A percentile compares a stretch with the other conserved stretches of the same genome.
phyloP scores from a whole-genome alignment of 768 basidiomycete species.

The Phanerochaete sordida region DNA sequence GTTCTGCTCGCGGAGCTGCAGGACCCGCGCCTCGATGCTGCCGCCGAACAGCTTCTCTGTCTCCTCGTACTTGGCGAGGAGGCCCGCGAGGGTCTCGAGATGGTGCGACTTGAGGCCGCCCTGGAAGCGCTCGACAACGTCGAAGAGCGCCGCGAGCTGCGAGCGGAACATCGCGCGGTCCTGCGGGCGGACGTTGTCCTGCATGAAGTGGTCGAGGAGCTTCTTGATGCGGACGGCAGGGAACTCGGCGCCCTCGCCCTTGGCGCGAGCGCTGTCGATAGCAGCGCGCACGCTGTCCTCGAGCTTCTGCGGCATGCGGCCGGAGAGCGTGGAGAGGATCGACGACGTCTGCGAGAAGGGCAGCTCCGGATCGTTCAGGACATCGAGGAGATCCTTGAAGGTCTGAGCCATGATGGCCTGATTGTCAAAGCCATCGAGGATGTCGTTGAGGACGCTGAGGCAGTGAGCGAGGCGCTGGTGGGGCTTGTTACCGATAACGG shows the following conservation, averaged over 20 bases:
- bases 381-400: conserved; percentile 80
- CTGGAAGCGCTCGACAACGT: conserved; percentile 75
- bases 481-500: conserved; percentile 83
- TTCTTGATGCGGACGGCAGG: conserved; percentile 86
- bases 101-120: conserved; percentile 87
- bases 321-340: conserved; percentile 84
- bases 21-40: conserved; percentile 88
- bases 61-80: conserved; percentile 75
- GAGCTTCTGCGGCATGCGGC: conserved; percentile 88
- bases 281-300: conserved; percentile 80
- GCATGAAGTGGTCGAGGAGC: conserved; percentile 78
- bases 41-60: conserved; percentile 94
- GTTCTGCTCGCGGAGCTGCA: conserved; percentile 86
- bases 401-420: conserved; percentile 85
- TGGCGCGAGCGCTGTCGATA: conserved; percentile 73
- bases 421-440: conserved; percentile 96
- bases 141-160: conserved; percentile 66
- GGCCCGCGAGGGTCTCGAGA: conserved; percentile 66
- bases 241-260: conserved; percentile 79
- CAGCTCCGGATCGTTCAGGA: conserved; percentile 80
- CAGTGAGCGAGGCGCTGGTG: conserved; percentile 81
- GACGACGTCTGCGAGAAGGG: conserved; percentile 84
- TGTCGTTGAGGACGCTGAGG: conserved; percentile 78
- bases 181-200: conserved; percentile 73
- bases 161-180: conserved; percentile 79